Evolutionary conservation across 2,329 filamentous ascomycete genomes (phyloP), one percentile per base, ranked within the genome.

Genomic region (Mariannaea sp.): DNA sequence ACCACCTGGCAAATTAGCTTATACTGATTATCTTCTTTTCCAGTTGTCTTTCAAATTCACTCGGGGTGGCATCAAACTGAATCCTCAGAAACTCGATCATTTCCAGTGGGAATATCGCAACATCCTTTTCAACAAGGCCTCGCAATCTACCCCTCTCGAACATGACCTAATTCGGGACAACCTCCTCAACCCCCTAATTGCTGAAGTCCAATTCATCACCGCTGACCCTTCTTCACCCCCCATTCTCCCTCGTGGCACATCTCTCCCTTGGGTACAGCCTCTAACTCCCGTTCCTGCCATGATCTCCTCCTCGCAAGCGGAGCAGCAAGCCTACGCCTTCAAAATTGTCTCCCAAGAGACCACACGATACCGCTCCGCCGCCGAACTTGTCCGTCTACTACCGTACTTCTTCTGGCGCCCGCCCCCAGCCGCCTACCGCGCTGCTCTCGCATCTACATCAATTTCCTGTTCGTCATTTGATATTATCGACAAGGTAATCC

Each of bases 1-100:
- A n/a, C n/a, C n/a, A n/a, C n/a, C n/a, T n/a, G n/a, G n/a, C n/a
- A n/a, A n/a, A n/a, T n/a, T n/a, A n/a, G n/a, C 24, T 12, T 24
- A 17, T 9, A 7, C 6, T 55, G 39, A 67, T 73, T 48, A 75
- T 36, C 20, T 12, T 19, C 4, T 36, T 13, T 55, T 22, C 13
- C 17, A 90, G 82, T 93, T 97, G 68, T 85, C 86, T 39, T 80
- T 96, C 60, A 92, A 91, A 67, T 95, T 97, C 73, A 97, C 92
- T 3, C 90, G 88, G 64, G 93, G 93, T 8, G 92, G 97, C 69
- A 90, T 92, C 6, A 87, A 88, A 12, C 90, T 97, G 14, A 85
- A 88, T 16, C 82, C 87, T 44, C 84, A 86, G 42, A 99, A 97
- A 68, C 80, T 97, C 13, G 81, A 84, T 63, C 90, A 86, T 70